Base-by-base conservation (phyloP, 345 rosid species). In the Bretschneidera sinensis region DNA sequence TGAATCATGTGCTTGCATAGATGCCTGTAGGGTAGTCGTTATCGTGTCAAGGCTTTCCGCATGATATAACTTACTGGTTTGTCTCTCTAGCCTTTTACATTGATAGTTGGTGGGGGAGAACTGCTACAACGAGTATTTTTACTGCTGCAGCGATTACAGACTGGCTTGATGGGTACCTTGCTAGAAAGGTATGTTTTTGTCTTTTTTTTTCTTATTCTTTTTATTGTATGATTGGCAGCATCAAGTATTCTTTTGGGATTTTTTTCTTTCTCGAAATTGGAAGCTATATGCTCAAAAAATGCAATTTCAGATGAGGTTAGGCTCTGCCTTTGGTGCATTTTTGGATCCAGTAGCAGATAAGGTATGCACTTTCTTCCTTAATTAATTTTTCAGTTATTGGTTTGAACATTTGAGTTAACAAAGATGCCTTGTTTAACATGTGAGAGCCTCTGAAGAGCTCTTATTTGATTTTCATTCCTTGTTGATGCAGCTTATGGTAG, bases 301-400 rank as follows among this genome's bases (percentile, higher is more conserved):
- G 63, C 58, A n/a, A 14, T 76, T 74, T 64, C 86, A 94, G 99
- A 86, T 94, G 99, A 77, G 80, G 60, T 59, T 86, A 68, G 86
- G 87, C 68, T 83, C 96, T 59, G 83, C 82, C 13, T 94, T 94
- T 79, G 99, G 99, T 77, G 99, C 99, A 18, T 95, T 95, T 79
- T 81, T 95, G 84, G 97, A 91, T 76, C 99, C 97, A 6, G 97
- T 95, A 48, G 97, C 97, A 51, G 99, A 95, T 70, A 95, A 95
- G 91, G 99, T 94, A 72, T 35, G 56, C 24, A 57, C 9, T 21
- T 33, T 66, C 17, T 64, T 53, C 23, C 22, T 61, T 54, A 34
- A 56, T 47, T 49, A 53, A 28, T 2, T 2, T 28, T 28, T 28
- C 33, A 2, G 33, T 28, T 28, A 28, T 28, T 28, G 8, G 16